Base-by-base conservation (phyloP, 2,329 filamentous ascomycete genomes). In the Dactylellina parvicollis region DNA sequence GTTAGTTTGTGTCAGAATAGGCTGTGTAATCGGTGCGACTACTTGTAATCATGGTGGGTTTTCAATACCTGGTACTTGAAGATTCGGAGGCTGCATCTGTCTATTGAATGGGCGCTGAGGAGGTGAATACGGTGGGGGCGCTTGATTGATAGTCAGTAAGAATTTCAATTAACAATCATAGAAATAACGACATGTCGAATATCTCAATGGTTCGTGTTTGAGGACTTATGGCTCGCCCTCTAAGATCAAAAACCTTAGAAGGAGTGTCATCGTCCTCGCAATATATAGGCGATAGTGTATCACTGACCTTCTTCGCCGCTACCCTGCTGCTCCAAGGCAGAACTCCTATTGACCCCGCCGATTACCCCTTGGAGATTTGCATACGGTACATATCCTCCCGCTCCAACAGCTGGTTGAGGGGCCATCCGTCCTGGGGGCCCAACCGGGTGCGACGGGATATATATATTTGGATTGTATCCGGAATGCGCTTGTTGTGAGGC, bases 291-390 rank as follows among this genome's bases (percentile, higher is more conserved):
- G 2, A 44, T 9, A 56, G 8, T 22, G 7, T 47, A 18, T 9
- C 20, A 74, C 70, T 57, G 30, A 74, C 70, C 70, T 74, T 74
- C 70, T 57, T 74, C 61, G 24, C 52, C 36, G 18, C 38, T 55
- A n/a, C 16, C 5, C 26, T 34, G 30, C 26, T 74, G 70, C 8
- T 74, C 70, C 10, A 74, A 24, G 3, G 62, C 55, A 34, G 70
- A 26, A 40, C 70, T 74, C 36, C 70, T 66, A 57, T 74, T 74
- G 14, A 74, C 70, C 1, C 70, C 70, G n/a, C 70, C 70, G 18
- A 74, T 74, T 30, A 74, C 70, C 26, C 70, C 70, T 56, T 74
- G 70, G 18, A 74, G 61, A 40, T 74, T 74, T 22, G 70, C 70
- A 50, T 74, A 74, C 4, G 70, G 70, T 16, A 74, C 70, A 62